Conservation (phyloP, 352 stramenopile genomes). For the Phytophthora lateralis region DNA sequence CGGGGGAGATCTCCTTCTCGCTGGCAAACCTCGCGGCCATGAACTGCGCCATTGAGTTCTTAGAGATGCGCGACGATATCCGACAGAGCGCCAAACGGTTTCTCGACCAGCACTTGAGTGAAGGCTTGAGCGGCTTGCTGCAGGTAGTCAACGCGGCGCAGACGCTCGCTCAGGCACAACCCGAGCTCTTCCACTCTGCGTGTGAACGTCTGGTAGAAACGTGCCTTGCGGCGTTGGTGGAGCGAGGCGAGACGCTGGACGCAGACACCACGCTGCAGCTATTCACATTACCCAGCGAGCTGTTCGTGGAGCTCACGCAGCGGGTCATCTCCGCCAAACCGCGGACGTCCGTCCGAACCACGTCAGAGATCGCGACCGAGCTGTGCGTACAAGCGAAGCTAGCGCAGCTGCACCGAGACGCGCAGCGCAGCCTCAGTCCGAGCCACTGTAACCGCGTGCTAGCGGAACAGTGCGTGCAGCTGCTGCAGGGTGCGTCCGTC, state of each 20-base stretch:
- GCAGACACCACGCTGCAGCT: conserved; percentile 34
- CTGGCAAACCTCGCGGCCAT: conserved; percentile 35
- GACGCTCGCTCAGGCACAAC: conserved; percentile 26
- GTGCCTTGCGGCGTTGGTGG: conserved; percentile 34
- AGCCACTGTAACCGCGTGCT: conserved; percentile 18
- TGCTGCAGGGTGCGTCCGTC: conserved; percentile 29
- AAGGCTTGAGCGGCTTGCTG: conserved; percentile 21
- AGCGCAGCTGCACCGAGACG: conserved; percentile 47
- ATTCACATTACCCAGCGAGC: conserved; percentile 39
- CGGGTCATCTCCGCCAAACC: conserved; percentile 34
- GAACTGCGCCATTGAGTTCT: conserved; percentile 43
- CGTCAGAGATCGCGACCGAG: conserved; percentile 27
- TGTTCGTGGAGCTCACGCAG: conserved; percentile 50
- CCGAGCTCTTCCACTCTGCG: conserved; percentile 26
- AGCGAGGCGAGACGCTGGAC: conserved; percentile 11
- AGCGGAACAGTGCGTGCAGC: conserved; percentile 36
- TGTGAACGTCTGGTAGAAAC: conserved; percentile 31
- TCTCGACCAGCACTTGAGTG: conserved; percentile 33
- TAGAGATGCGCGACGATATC: conserved; percentile 54
- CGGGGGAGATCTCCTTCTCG: conserved; percentile 48
- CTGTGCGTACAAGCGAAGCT: conserved; percentile 50
- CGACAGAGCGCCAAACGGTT: conserved; percentile 33
- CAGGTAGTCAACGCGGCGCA: conserved; percentile 25
- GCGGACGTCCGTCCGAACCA: conserved; percentile 5
- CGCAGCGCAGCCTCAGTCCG: conserved; percentile 11